phyloP scores from a whole-genome alignment of 805 yeast genomes.

The Priceomyces melissophilus region DNA sequence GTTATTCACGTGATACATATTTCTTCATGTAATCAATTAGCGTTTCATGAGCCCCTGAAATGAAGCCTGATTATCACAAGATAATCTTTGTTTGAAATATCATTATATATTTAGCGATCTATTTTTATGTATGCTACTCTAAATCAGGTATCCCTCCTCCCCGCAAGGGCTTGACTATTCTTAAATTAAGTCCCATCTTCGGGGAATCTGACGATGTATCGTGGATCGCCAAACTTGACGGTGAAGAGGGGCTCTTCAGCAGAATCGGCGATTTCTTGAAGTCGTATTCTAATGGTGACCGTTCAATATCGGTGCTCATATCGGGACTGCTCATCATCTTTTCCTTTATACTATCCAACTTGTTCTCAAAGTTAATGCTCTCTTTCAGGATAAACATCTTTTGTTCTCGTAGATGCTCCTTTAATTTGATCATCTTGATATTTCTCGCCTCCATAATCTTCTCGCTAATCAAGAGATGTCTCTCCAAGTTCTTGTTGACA shows the following conservation, averaged over 20 bases:
- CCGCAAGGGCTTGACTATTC: constrained; percentile 60
- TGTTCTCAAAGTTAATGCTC: constrained; percentile 46
- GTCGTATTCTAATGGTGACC: neutral
- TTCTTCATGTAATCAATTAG: too few relatives aligned
- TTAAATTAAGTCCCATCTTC: constrained; percentile 49
- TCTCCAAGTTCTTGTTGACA: constrained; percentile 56
- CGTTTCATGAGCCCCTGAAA: too few relatives aligned
- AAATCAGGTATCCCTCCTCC: constrained; percentile 36
- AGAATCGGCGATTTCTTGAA: neutral
- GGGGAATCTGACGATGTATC: constrained; percentile 18
- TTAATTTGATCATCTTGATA: constrained; percentile 53
- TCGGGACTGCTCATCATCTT: constrained; percentile 1
- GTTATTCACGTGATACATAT: too few relatives aligned
- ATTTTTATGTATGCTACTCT: too few relatives aligned
- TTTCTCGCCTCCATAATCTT: constrained; percentile 57
- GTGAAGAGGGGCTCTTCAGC: neutral
- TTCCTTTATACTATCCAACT: constrained; percentile 20
- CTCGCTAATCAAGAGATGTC: constrained; percentile 53
- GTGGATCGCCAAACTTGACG: neutral
- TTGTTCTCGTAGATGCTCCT: constrained; percentile 47
- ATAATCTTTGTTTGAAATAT: too few relatives aligned
- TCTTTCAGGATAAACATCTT: constrained; percentile 48
- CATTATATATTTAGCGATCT: too few relatives aligned
- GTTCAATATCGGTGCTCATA: neutral
- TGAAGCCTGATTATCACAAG: too few relatives aligned